Base-by-base conservation (phyloP, 257 asterid species). In the Vinca minor region DNA sequence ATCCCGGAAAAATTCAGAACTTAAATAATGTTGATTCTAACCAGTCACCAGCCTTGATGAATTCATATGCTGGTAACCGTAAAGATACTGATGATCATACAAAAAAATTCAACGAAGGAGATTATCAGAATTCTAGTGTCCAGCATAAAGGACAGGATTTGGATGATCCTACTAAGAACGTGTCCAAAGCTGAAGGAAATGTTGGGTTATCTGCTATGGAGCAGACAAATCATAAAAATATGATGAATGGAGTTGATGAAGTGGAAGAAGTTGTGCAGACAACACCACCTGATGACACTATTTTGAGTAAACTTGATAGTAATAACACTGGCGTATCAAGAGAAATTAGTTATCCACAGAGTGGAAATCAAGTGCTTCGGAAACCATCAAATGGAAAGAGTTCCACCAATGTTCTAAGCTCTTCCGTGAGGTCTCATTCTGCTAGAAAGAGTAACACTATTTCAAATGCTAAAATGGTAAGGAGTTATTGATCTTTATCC, bases 211-310 rank as follows among this genome's bases (percentile, higher is more conserved):
- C 29, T 0, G 34, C 54, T 41, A 65, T 67, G 62, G 70, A 62
- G 52, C 69, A 61, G 13, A 58, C 28, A 42, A 59, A 36, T 57
- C 45, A 38, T 38, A 65, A 63, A 54, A 66, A 69, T 68, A 60
- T 42, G 53, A 32, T 20, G 48, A 74, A 49, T 69, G 67, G 71
- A 63, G 70, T 45, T 59, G 76, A 67, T 67, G 75, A 56, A 54
- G 55, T 64, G 34, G 82, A 80, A 69, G 89, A 76, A 52, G 55
- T 45, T 38, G 38, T 74, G 29, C 94, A 80, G 79, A 76, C 66
- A 36, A 85, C 95, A 18, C 96, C 95, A 42, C 94, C 91, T 4
- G 85, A 82, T 75, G 64, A 84, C 38, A 77, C 71, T 60, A 70
- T 79, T 35, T 59, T 78, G 31, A 38, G 63, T 45, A 77, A 79